These are phyloP conservation scores for Ogataea nonfermentans DNA, from an alignment of 805 yeast species.

Conservation along the genomic window DNA sequence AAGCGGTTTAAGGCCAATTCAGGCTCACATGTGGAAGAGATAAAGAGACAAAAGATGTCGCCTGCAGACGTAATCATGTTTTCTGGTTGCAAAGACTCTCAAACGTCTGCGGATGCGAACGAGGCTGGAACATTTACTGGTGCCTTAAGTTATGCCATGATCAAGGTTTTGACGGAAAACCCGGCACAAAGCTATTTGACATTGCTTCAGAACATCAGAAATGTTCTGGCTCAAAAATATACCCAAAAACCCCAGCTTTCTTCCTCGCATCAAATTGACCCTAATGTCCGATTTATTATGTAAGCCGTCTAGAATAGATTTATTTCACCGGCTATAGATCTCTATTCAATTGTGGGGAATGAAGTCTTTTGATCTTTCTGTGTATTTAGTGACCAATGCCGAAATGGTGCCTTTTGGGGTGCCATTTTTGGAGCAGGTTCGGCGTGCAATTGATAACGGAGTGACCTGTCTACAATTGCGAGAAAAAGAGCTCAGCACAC, in stretches of 20 bases:
- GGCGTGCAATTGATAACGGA: constrained; percentile 63
- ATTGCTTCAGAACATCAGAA: constrained; percentile 68
- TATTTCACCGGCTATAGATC: constrained; percentile 1
- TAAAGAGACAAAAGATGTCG: constrained; percentile 57
- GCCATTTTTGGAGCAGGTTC: constrained; percentile 59
- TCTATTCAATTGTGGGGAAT: constrained; percentile 6
- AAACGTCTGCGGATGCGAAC: constrained; percentile 78
- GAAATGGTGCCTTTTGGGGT: constrained; percentile 63
- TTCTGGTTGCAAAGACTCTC: constrained; percentile 82
- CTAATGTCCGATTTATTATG: constrained; percentile 40
- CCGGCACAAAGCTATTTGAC: constrained; percentile 69
- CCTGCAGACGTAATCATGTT: constrained; percentile 75
- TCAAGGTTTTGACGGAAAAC: constrained; percentile 56
- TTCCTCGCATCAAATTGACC: constrained; percentile 78
- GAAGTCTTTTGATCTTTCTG: constrained; percentile 47
- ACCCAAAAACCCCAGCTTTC: constrained; percentile 83
- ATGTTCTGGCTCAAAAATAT: constrained; percentile 59
- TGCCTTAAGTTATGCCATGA: constrained; percentile 81
- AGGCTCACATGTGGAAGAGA: constrained; percentile 35
- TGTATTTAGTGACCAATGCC: constrained; percentile 80
- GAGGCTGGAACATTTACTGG: constrained; percentile 75
- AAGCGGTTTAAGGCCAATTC: constrained; percentile 35
- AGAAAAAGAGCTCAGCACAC: constrained; percentile 71
- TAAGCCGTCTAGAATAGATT: constrained; percentile 12
- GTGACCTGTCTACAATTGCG: constrained; percentile 81